Evolutionary conservation across 2,329 filamentous ascomycete species (phyloP), one percentile per base, ranked within the genome.

Genomic region (Elsinoe ampelina): DNA sequence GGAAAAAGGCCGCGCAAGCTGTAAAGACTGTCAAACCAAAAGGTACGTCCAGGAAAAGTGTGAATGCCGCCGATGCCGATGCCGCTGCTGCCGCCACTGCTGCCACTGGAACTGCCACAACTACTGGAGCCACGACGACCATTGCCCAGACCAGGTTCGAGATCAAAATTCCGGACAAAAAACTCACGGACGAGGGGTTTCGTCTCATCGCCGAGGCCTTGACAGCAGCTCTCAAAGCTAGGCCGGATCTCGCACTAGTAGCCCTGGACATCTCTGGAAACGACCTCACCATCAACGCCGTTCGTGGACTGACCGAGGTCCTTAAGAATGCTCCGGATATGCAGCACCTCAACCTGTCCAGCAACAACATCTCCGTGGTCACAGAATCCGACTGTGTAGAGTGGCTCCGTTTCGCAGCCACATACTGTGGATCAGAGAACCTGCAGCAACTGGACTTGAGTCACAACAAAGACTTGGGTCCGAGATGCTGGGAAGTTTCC

Each of bases 201-300:
- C 60, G 58, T 2, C 67, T 70, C 12, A 68, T 78, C 58, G 70
- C 72, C n/a, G 66, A 70, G 51, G 73, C 72, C 15, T 65, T 79
- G 8, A 61, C 71, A 15, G 61, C 65, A 17, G 74, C 72, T 7
- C 65, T 77, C 55, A 55, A 50, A 5, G 61, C 63, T 6, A 50
- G 58, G 13, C 47, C 50, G 8, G 62, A 63, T 19, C 63, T 73
- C n/a, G 68, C 63, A 26, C 65, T 79, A 10, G 72, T 75, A 35
- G 75, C 76, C 58, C 63, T 80, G 19, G 72, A 74, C 58, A 63
- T 79, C 3, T 68, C 68, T 38, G 68, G 68, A 26, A 79, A 79
- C 60, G 58, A 61, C 8, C 67, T 80, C 30, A 77, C 73, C 0
- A 67, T 70, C 4, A 58, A 60, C 6, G 70, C 73, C 3, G 68